Conservation (phyloP, 352 stramenopile genomes). For the Pythium apleroticum region DNA sequence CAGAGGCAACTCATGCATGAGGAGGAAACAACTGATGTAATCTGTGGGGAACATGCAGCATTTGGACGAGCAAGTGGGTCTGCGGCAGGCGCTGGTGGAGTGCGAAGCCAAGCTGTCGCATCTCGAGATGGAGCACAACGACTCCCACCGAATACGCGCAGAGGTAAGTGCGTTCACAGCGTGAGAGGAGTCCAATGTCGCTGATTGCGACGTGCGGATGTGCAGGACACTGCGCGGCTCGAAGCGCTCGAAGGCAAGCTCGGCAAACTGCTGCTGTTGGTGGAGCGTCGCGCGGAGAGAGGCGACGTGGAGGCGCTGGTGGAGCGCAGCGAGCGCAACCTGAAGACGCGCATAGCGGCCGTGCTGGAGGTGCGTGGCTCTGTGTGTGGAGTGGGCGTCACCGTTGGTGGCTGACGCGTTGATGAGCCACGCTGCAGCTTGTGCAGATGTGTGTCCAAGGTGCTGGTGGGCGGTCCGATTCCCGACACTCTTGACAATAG, state of each 20-base stretch:
- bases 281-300: slow-evolving; percentile 37
- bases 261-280: slow-evolving; percentile 35
- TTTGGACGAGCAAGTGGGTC: slow-evolving; percentile 34
- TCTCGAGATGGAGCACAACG: slow-evolving; percentile 34
- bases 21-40: neutral
- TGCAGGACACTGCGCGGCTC: slow-evolving; percentile 32
- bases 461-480: neutral
- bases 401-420: neutral
- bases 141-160: slow-evolving; percentile 17
- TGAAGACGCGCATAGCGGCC: slow-evolving; percentile 52
- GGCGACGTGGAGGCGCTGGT: slow-evolving; percentile 41
- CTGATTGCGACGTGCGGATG: neutral
- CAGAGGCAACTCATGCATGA: neutral
- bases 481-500: slow-evolving; percentile 10
- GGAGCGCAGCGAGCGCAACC: slow-evolving; percentile 38
- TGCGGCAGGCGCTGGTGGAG: slow-evolving; percentile 28
- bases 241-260: slow-evolving; percentile 40
- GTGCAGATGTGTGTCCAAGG: slow-evolving; percentile 26
- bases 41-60: slow-evolving; percentile 22
- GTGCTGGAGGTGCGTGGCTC: slow-evolving; percentile 46
- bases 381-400: neutral
- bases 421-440: slow-evolving; percentile 14
- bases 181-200: neutral
- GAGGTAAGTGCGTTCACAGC: slow-evolving; percentile 28
- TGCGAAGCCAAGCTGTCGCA: slow-evolving; percentile 14